Base-by-base conservation (phyloP, 2,329 filamentous ascomycete genomes). In the Nectriaceae sp. region DNA sequence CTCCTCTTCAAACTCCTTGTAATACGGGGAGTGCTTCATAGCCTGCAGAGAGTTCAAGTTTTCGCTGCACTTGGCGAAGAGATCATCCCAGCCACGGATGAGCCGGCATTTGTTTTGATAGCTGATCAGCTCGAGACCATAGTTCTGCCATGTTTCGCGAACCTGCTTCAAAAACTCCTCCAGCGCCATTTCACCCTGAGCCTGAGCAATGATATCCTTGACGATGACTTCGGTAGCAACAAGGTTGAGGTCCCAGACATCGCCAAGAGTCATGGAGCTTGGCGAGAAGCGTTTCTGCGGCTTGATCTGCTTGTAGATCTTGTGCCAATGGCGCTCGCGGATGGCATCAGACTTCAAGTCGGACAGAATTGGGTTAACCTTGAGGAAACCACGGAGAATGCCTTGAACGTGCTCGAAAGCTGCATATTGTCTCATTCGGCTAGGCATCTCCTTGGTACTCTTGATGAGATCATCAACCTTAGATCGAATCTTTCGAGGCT, bases 391-490 rank as follows among this genome's bases (percentile, higher is more conserved):
- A 38, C 91, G 88, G 35, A 99, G 82, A 22, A 95, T 89, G 55
- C 84, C 90, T 67, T 99, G 95, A 33, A 99, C 91, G 65, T 99
- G 93, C 70, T 99, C 95, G 66, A 99, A 99, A n/a, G 95, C 95
- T 60, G 95, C 93, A 69, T 99, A 99, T 65, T 99, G 95, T 52
- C 95, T 87, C 93, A 99, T 97, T 50, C 94, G 87, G 70, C 91
- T 96, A 0, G 95, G 94, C 94, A 99, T 97, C 54, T 97, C 93
- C 73, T 96, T 97, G 29, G 92, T 97, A 82, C 96, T 96, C 76
- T 96, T 96, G 68, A 97, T 90, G 44, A 97, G 80, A 40, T 88
- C 87, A 64, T 99, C 93, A 42, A 99, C 86, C 53, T 90, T 89
- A 60, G 89, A 83, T 31, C 94, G 85, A 49, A 99, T 84, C 73